Percentiles rank a stretch among this genome's conserved stretches.
phyloP scores from a whole-genome alignment of 2,329 filamentous ascomycete genomes.

The Xylariales sp. region DNA sequence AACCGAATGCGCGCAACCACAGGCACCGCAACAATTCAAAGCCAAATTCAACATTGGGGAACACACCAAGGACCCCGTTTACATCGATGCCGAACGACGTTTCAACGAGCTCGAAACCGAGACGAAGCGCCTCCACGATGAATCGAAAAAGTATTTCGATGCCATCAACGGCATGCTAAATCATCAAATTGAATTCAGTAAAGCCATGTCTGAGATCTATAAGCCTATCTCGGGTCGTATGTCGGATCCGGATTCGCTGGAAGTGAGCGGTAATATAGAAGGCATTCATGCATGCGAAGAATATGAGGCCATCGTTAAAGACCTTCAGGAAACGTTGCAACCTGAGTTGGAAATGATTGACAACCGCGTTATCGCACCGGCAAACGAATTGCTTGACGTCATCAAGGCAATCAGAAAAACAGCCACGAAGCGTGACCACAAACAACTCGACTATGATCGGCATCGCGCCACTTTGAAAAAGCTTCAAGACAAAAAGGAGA shows the following conservation, averaged over 20 bases:
- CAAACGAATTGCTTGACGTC: conserved; percentile 88
- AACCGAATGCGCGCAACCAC: conserved; percentile 4
- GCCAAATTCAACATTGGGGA: conserved; percentile 93
- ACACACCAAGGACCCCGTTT: conserved; percentile 90
- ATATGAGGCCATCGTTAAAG: conserved; percentile 86
- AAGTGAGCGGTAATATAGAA: conserved; percentile 81
- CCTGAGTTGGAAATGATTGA: conserved; percentile 99
- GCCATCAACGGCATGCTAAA: conserved; percentile 97
- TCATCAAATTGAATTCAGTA: conserved; percentile 97
- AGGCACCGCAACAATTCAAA: conserved; percentile 90
- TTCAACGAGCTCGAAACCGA: conserved; percentile 93
- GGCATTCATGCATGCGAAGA: conserved; percentile 95
- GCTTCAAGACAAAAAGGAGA: conserved; percentile 96
- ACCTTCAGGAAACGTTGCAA: conserved; percentile 80
- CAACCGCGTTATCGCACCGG: conserved; percentile 81
- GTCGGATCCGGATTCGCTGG: conserved; percentile 83
- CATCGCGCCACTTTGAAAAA: conserved; percentile 83
- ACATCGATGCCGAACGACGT: conserved; percentile 87
- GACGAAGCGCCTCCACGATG: conserved; percentile 91
- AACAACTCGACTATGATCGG: conserved; percentile 93
- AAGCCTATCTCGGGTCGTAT: conserved; percentile 95
- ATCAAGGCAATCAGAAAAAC: conserved; percentile 94
- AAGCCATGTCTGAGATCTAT: conserved; percentile 94
- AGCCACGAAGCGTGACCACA: conserved; percentile 87
- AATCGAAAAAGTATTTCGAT: conserved; percentile 95